Evolutionary conservation across 371 early-diverging fungal genomes (phyloP).

Genomic region (Mortierella sp.): DNA sequence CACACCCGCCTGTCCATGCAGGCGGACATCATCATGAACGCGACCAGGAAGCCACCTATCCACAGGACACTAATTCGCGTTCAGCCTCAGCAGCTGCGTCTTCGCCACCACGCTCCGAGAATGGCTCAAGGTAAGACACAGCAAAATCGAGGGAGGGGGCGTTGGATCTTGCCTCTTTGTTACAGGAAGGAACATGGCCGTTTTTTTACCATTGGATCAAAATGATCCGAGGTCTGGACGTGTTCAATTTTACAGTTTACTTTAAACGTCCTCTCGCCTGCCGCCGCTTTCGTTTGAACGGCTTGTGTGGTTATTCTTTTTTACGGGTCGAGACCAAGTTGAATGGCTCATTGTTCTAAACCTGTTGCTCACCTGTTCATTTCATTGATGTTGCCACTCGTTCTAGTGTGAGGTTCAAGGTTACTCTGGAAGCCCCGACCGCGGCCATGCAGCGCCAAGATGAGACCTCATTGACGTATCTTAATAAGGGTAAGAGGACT

Average conservation of each 20-base stretch:
- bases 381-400: not conserved
- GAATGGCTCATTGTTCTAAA: no score
- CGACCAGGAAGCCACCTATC: not conserved
- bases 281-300: no score
- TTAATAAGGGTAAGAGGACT: conserved; percentile 73
- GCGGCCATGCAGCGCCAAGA: conserved; percentile 67
- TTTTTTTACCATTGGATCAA: no score
- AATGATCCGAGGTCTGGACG: no score
- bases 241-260: no score
- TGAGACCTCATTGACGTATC: conserved; percentile 66
- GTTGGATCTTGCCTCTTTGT: no score
- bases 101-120: conserved; percentile 37
- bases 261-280: no score
- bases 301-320: no score
- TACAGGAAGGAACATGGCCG: no score
- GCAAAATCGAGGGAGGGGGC: no score
- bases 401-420: conserved; percentile 48
- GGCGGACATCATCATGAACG: conserved; percentile 3
- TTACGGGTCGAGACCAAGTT: no score
- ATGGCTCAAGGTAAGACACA: conserved; percentile 34
- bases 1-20: conserved; percentile 12
- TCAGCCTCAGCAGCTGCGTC: conserved; percentile 22
- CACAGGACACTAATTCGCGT: not conserved
- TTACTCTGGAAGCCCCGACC: conserved; percentile 59
- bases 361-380: not conserved